Evolutionary conservation across 1,284 basidiomycete species (phyloP).

Genomic region (Moesziomyces antarcticus): DNA sequence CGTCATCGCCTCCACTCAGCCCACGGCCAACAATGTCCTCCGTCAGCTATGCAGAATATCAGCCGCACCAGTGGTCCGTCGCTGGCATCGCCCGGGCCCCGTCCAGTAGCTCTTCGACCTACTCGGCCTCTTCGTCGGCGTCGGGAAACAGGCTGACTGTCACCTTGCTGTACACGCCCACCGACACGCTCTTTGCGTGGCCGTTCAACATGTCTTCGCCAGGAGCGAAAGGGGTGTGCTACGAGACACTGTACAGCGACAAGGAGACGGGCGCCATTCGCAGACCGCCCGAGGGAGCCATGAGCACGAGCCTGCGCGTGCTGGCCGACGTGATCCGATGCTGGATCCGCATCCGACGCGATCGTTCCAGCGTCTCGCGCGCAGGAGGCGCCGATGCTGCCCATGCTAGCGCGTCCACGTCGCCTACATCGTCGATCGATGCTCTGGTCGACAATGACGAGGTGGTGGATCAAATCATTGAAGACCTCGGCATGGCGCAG

Average conservation of each 20-base stretch:
- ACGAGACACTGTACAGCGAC: constrained; percentile 19
- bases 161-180: constrained; percentile 28
- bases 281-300: constrained; percentile 26
- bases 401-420: not conserved
- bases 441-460: constrained; percentile 32
- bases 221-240: constrained; percentile 31
- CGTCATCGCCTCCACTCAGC: constrained; percentile 5
- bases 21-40: constrained; percentile 12
- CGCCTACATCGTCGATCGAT: constrained; percentile 22
- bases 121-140: not conserved
- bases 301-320: constrained; percentile 38
- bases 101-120: not conserved
- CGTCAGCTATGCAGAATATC: constrained; percentile 4
- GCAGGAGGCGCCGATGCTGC: constrained; percentile 7
- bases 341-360: constrained; percentile 36
- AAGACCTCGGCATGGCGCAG: constrained; percentile 12
- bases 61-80: constrained; percentile 20
- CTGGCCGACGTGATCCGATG: constrained; percentile 35
- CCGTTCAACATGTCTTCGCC: constrained; percentile 34
- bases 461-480: constrained; percentile 28
- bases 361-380: constrained; percentile 5
- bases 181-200: constrained; percentile 38
- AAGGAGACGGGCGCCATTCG: constrained; percentile 6
- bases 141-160: constrained; percentile 17
- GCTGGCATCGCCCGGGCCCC: constrained; percentile 19